Evolutionary conservation across 345 rosid genomes (phyloP).

Genomic region (Firmiana major): DNA sequence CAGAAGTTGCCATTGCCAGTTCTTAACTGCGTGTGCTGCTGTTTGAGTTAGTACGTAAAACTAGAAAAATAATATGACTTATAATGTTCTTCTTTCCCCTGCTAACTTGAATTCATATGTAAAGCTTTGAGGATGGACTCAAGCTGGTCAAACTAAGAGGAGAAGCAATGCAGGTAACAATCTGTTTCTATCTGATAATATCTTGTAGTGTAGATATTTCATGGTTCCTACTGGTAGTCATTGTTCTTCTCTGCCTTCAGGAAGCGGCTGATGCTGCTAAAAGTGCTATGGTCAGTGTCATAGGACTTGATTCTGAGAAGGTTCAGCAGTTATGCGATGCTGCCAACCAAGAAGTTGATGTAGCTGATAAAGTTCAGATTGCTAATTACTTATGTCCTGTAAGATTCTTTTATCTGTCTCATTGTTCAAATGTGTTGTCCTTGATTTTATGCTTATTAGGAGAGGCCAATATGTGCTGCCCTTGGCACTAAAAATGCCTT

Average conservation of each 20-base stretch:
- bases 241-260: slow-evolving; percentile 36
- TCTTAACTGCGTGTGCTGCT: neutral
- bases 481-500: neutral
- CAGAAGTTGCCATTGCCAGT: neutral
- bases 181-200: slow-evolving; percentile 2
- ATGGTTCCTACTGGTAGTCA: slow-evolving; percentile 3
- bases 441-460: neutral
- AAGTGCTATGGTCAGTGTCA: slow-evolving; percentile 94
- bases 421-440: neutral
- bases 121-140: slow-evolving; percentile 95
- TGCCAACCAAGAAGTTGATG: slow-evolving; percentile 88
- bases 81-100: slow-evolving; percentile 19
- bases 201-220: neutral
- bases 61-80: neutral
- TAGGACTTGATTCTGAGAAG: slow-evolving; percentile 82
- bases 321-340: slow-evolving; percentile 89
- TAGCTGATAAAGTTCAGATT: slow-evolving; percentile 78
- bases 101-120: slow-evolving; percentile 14
- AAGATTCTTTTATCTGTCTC: slow-evolving; percentile 21
- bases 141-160: slow-evolving; percentile 94
- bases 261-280: slow-evolving; percentile 96
- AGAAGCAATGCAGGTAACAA: slow-evolving; percentile 91
- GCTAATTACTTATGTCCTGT: slow-evolving; percentile 89
- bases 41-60: neutral
- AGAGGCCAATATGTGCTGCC: neutral